Percentiles rank a stretch among this genome's conserved stretches.
Conservation (phyloP, 2,329 filamentous ascomycete species). For the Mycosphaerella sp. region DNA sequence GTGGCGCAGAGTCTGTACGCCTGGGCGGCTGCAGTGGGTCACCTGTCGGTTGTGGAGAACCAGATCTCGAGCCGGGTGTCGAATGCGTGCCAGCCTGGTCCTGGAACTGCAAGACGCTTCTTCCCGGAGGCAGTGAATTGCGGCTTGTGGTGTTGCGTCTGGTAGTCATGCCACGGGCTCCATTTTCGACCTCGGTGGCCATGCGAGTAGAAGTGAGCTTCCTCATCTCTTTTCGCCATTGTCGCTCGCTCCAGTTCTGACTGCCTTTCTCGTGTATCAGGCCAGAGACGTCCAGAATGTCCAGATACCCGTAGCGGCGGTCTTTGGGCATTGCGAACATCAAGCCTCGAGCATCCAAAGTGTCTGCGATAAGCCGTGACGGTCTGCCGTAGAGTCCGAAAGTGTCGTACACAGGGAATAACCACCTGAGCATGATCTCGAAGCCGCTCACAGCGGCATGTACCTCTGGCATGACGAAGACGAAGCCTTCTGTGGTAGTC, state of each 20-base stretch:
- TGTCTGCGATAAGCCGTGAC: slow-evolving; percentile 76
- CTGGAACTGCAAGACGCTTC: slow-evolving; percentile 39
- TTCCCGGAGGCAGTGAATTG: slow-evolving; percentile 33
- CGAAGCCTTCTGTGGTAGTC: slow-evolving; percentile 81
- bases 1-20: slow-evolving; percentile 42
- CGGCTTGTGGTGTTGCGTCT: slow-evolving; percentile 41
- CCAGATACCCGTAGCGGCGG: slow-evolving; percentile 81
- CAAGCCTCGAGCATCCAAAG: slow-evolving; percentile 76
- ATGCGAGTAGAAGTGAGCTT: slow-evolving; percentile 78
- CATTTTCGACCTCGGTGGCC: slow-evolving; percentile 39
- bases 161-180: slow-evolving; percentile 26
- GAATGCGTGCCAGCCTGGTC: slow-evolving; percentile 38
- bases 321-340: slow-evolving; percentile 98
- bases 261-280: slow-evolving; percentile 76
- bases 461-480: slow-evolving; percentile 95
- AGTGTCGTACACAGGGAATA: slow-evolving; percentile 91
- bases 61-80: slow-evolving; percentile 41
- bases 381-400: slow-evolving; percentile 90
- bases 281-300: slow-evolving; percentile 74
- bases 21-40: slow-evolving; percentile 30
- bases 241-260: slow-evolving; percentile 70
- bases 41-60: slow-evolving; percentile 35
- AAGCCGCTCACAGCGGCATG: slow-evolving; percentile 90
- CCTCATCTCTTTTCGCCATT: slow-evolving; percentile 87
- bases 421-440: slow-evolving; percentile 86